phyloP scores from a whole-genome alignment of 768 basidiomycete genomes.

The Mycena belliarum region DNA sequence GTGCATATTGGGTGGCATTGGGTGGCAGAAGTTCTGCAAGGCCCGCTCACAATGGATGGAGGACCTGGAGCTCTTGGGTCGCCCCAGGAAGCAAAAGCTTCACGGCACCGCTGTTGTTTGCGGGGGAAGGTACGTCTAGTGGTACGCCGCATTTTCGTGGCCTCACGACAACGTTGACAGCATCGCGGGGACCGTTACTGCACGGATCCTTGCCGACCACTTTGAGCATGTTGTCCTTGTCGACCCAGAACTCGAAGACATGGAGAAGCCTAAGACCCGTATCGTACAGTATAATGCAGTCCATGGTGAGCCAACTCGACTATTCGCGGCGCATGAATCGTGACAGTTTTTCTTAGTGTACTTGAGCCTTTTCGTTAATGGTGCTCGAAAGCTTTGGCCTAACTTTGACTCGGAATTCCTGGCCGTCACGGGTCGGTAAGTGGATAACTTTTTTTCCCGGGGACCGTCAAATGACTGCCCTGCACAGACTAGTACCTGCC shows the following conservation, averaged over 20 bases:
- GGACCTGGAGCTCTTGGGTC: neutral
- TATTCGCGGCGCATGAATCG: neutral
- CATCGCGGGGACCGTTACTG: conserved; percentile 28
- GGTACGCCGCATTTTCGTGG: neutral
- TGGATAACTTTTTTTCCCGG: neutral
- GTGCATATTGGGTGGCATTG: no score
- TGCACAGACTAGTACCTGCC: conserved; percentile 7
- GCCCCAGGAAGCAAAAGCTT: neutral
- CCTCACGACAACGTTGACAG: conserved; percentile 6
- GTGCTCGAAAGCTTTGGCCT: conserved; percentile 24
- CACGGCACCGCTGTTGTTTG: conserved; percentile 24
- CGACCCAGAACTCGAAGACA: conserved; percentile 26
- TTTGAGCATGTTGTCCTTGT: conserved; percentile 29
- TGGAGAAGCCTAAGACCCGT: conserved; percentile 11
- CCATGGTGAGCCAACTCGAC: conserved; percentile 10
- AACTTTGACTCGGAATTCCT: conserved; percentile 21
- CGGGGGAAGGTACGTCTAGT: conserved; percentile 28
- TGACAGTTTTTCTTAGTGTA: neutral
- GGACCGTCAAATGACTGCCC: neutral
- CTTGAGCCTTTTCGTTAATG: conserved; percentile 14
- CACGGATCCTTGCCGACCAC: conserved; percentile 29
- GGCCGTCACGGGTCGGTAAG: conserved; percentile 21
- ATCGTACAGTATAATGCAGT: conserved; percentile 23
- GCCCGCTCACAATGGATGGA: neutral
- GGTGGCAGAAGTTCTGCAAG: conserved; percentile 11